phyloP scores from a whole-genome alignment of 306 rosid genomes.

The Malus fusca region DNA sequence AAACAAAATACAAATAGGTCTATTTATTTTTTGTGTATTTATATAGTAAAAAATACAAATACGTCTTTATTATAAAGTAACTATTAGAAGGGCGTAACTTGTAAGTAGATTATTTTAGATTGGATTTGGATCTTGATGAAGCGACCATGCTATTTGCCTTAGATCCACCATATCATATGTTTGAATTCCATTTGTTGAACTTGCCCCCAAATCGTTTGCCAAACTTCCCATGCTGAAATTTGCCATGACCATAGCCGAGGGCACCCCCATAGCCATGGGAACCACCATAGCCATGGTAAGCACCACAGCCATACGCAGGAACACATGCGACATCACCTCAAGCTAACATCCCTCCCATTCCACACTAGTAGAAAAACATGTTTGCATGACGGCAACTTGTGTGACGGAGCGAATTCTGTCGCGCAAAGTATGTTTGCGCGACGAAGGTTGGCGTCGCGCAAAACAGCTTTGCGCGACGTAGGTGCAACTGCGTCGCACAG shows the following conservation, averaged over 20 bases:
- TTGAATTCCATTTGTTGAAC: conserved; percentile 65
- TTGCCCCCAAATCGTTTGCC: conserved; percentile 21
- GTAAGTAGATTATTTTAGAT: background rate
- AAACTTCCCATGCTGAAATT: conserved; percentile 58
- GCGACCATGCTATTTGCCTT: background rate
- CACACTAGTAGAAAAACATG: no score
- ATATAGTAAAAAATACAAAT: background rate
- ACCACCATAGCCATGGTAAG: background rate
- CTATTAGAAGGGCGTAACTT: background rate
- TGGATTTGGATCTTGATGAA: background rate
- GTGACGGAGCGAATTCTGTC: no score
- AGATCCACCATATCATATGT: background rate
- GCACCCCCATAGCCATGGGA: background rate
- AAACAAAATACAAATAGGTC: background rate
- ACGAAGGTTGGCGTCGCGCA: no score
- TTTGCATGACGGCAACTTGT: no score
- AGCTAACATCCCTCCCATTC: conserved; percentile 46
- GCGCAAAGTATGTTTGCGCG: no score
- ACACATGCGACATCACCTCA: conserved; percentile 81
- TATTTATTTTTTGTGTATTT: background rate
- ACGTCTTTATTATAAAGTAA: background rate
- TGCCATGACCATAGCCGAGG: conserved; percentile 22
- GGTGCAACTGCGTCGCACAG: no score
- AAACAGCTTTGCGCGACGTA: no score
- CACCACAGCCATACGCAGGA: conserved; percentile 34